A percentile compares a stretch with the other conserved stretches of the same genome.
Evolutionary conservation across 176 grass and related monocot genomes (phyloP).

Genomic region (Sorghum bicolor): DNA sequence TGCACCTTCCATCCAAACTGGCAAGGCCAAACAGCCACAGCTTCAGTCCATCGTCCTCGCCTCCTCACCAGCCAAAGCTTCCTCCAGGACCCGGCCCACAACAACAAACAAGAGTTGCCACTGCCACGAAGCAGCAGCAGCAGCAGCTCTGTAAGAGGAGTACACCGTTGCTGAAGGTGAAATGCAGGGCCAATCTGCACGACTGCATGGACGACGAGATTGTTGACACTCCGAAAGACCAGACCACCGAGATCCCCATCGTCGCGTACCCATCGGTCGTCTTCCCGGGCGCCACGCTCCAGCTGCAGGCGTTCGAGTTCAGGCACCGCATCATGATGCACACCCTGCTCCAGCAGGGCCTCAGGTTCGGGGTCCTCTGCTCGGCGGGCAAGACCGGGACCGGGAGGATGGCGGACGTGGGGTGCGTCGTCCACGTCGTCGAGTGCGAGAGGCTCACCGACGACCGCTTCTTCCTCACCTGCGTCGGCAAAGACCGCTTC

Average conservation of each 20-base stretch:
- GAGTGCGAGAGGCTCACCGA: conserved; percentile 67
- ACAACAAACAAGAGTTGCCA: neutral
- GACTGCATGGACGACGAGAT: conserved; percentile 14
- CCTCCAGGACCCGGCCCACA: neutral
- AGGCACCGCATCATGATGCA: conserved; percentile 96
- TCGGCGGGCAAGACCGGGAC: neutral
- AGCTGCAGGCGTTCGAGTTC: conserved; percentile 87
- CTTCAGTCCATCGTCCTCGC: neutral
- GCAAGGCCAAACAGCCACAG: neutral
- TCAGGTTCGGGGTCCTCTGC: conserved; percentile 42
- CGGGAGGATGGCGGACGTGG: conserved; percentile 40
- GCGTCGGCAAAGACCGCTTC: conserved; percentile 69
- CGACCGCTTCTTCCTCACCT: conserved; percentile 84
- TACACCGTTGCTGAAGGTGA: neutral
- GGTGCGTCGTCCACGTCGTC: conserved; percentile 67
- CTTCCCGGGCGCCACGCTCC: conserved; percentile 59
- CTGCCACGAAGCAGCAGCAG: neutral
- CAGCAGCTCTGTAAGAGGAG: neutral
- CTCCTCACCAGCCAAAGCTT: neutral
- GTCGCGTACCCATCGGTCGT: conserved; percentile 55
- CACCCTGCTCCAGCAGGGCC: conserved; percentile 63
- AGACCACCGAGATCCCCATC: conserved; percentile 58
- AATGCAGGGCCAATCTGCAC: conserved; percentile 32
- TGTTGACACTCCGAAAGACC: conserved; percentile 2
- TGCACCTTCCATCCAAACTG: conserved; percentile 21